Evolutionary conservation across 176 grass and related monocot genomes (phyloP).

Genomic region (Neostapfia colusana): DNA sequence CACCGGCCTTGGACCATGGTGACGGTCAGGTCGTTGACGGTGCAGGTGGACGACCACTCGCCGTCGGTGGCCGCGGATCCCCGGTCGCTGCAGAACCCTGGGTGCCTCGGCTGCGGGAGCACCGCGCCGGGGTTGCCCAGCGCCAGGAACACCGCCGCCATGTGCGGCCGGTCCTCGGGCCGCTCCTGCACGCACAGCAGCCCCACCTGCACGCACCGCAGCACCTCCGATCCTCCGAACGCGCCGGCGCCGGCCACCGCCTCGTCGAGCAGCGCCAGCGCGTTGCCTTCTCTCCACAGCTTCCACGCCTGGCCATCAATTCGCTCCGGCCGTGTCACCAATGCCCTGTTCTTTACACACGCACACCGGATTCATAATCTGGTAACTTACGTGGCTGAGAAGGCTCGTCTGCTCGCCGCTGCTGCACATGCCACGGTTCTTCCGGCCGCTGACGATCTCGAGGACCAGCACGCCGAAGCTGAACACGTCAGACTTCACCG

Average conservation of each 20-base stretch:
- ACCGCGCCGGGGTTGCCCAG: constrained; percentile 51
- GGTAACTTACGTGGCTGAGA: constrained; percentile 57
- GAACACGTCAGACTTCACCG: constrained; percentile 85
- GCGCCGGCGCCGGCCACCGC: constrained; percentile 3
- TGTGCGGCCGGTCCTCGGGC: constrained; percentile 63
- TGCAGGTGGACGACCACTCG: constrained; percentile 51
- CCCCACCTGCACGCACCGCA: constrained; percentile 72
- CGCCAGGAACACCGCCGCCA: constrained; percentile 62
- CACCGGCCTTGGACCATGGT: constrained; percentile 59
- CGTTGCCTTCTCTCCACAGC: constrained; percentile 64
- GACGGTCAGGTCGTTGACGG: constrained; percentile 54
- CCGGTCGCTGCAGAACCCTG: constrained; percentile 49
- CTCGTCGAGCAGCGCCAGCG: constrained; percentile 50
- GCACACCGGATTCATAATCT: neutral
- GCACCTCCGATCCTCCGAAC: constrained; percentile 39
- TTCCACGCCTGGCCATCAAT: constrained; percentile 57
- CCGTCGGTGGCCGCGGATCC: constrained; percentile 31
- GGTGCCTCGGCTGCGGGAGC: constrained; percentile 58
- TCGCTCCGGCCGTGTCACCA: neutral
- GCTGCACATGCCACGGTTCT: constrained; percentile 58
- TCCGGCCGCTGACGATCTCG: constrained; percentile 74
- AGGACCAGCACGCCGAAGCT: constrained; percentile 84
- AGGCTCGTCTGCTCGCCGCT: constrained; percentile 61
- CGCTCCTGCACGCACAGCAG: constrained; percentile 78
- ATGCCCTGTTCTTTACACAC: neutral